A percentile compares a stretch with the other conserved stretches of the same genome.
Conservation (phyloP, 169 alveolate genomes). For the Plasmodium coatneyi region DNA sequence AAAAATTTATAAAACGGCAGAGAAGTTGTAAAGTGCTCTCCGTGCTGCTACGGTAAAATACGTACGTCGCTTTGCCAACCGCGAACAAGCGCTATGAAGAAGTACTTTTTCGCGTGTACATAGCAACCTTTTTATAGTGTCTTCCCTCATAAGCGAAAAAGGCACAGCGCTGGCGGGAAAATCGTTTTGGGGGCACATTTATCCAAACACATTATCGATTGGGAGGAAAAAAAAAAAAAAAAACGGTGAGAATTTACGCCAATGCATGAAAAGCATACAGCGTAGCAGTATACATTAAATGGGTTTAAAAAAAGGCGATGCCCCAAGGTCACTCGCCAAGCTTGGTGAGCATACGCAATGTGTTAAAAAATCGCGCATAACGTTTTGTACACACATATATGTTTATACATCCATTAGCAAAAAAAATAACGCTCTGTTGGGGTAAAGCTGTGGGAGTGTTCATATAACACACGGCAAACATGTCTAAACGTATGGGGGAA, state of each 20-base stretch:
- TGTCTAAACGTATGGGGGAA: not conserved
- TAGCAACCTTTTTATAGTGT: not conserved
- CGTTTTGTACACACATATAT: not conserved
- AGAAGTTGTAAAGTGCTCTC: not conserved
- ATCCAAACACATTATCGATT: not conserved
- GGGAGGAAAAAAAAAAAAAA: not conserved
- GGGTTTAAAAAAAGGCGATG: not conserved
- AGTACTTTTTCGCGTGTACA: not conserved
- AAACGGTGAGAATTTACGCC: not conserved
- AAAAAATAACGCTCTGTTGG: not conserved
- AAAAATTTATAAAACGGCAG: not conserved
- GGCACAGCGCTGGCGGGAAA: not conserved
- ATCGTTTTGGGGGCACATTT: not conserved
- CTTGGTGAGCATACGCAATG: not conserved
- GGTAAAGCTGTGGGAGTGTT: not conserved
- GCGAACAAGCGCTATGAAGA: not conserved
- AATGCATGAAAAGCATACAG: not conserved
- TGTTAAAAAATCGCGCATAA: not conserved
- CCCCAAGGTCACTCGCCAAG: not conserved
- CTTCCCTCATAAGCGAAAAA: not conserved
- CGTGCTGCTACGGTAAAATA: not conserved
- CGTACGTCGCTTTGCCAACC: not conserved
- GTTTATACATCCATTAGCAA: not conserved
- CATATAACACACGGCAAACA: not conserved
- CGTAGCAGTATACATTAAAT: not conserved